Base-by-base conservation (phyloP, 139 green algal genomes). In the Spirogloea muscicola region DNA sequence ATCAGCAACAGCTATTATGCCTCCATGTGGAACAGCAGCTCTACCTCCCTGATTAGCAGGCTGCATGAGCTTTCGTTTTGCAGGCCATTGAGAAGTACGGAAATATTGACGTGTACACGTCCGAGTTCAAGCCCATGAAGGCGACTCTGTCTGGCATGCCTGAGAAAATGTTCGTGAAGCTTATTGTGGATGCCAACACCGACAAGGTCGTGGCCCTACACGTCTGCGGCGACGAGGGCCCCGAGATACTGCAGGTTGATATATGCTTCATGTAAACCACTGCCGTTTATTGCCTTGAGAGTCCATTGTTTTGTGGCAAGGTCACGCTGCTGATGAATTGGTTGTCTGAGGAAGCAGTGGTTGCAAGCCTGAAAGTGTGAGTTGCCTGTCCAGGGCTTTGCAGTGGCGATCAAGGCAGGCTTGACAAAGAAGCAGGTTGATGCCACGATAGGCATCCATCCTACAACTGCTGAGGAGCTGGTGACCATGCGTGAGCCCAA, bases 231-330 rank as follows among this genome's bases (percentile, higher is more conserved):
- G 84, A 88, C 7, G 92, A 97, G 25, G 81, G 90, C 0, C 86
- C 87, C 0, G 94, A 98, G 82, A 97, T 98, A 76, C 92, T 98
- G 89, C 92, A 98, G 70, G 70, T 79, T n/a, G n/a, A n/a, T n/a
- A n/a, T n/a, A n/a, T n/a, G n/a, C n/a, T n/a, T n/a, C n/a, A n/a
- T n/a, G n/a, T n/a, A n/a, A n/a, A n/a, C n/a, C n/a, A n/a, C n/a
- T n/a, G n/a, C n/a, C n/a, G n/a, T n/a, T n/a, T n/a, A n/a, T n/a
- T n/a, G n/a, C n/a, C n/a, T n/a, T n/a, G n/a, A n/a, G n/a, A n/a
- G n/a, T n/a, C n/a, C n/a, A n/a, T n/a, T n/a, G n/a, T n/a, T n/a
- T n/a, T n/a, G n/a, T n/a, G n/a, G n/a, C n/a, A n/a, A n/a, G n/a
- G n/a, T n/a, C n/a, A n/a, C n/a, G n/a, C n/a, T n/a, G n/a, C n/a